These are phyloP conservation scores for Acacia acuminata DNA, from an alignment of 306 rosid species.

Conservation along the genomic window DNA sequence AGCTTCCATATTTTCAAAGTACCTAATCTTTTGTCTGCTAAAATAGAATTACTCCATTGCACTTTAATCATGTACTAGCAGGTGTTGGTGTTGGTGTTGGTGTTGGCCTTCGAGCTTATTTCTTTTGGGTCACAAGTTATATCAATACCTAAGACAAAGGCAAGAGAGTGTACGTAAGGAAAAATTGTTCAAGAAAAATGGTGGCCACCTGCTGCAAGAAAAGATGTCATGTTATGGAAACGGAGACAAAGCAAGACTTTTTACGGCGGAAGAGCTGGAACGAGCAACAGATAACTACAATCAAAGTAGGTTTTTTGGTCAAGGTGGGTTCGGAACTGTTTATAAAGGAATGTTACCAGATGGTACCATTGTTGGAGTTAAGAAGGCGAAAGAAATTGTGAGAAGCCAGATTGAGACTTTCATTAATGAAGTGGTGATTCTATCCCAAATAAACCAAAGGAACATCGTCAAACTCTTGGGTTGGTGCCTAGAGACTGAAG, in stretches of 20 bases:
- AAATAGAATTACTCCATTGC: neutral
- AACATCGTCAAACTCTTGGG: neutral
- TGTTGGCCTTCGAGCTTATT: neutral
- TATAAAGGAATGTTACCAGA: neutral
- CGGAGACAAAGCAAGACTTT: neutral
- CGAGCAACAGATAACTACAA: neutral
- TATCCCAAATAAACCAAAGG: neutral
- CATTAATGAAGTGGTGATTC: neutral
- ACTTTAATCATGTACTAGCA: neutral
- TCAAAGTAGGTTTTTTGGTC: neutral
- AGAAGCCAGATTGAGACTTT: neutral
- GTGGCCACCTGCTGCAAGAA: neutral
- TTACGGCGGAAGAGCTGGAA: neutral
- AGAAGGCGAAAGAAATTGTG: neutral
- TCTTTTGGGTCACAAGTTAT: neutral
- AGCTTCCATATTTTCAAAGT: neutral
- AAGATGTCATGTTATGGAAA: neutral
- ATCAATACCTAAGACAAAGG: neutral
- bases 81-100: neutral
- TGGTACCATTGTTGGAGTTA: neutral
- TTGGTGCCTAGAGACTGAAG: neutral
- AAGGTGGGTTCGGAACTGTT: neutral
- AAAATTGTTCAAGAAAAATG: neutral
- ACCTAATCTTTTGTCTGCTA: neutral
- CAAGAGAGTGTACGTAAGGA: neutral